phyloP scores from a whole-genome alignment of 176 grass and related monocot species.

The Lolium multiflorum region DNA sequence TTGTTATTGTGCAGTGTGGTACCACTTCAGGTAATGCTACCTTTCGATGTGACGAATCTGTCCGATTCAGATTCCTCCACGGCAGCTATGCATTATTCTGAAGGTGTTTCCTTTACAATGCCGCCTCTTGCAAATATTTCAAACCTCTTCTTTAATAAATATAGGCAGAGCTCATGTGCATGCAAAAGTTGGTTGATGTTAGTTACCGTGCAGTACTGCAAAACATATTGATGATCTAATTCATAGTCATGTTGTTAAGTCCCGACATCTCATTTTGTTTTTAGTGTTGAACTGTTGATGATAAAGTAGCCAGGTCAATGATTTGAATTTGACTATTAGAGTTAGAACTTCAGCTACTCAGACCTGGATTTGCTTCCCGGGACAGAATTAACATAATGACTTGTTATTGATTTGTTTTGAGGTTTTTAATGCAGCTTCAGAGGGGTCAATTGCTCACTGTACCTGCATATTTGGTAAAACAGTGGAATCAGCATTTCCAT shows the following conservation, averaged over 20 bases:
- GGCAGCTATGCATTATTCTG: no score
- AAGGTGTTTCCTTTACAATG: no score
- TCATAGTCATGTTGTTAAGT: not conserved
- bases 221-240: conserved; percentile 1
- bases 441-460: conserved; percentile 79
- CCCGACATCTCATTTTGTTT: not conserved
- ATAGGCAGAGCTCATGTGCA: not conserved
- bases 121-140: no score
- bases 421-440: conserved; percentile 63
- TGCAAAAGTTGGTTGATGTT: not conserved
- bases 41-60: no score
- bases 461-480: conserved; percentile 81
- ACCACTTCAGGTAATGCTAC: no score
- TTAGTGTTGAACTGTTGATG: not conserved
- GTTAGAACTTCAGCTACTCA: not conserved
- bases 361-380: not conserved
- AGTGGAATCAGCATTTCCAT: conserved; percentile 83
- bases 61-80: no score
- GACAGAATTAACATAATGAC: not conserved
- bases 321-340: conserved; percentile 4
- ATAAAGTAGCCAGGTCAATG: not conserved
- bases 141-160: not conserved
- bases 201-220: conserved; percentile 34
- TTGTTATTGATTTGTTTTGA: not conserved
- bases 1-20: no score